Evolutionary conservation across 345 rosid species (phyloP).

Genomic region (Heritiera littoralis): DNA sequence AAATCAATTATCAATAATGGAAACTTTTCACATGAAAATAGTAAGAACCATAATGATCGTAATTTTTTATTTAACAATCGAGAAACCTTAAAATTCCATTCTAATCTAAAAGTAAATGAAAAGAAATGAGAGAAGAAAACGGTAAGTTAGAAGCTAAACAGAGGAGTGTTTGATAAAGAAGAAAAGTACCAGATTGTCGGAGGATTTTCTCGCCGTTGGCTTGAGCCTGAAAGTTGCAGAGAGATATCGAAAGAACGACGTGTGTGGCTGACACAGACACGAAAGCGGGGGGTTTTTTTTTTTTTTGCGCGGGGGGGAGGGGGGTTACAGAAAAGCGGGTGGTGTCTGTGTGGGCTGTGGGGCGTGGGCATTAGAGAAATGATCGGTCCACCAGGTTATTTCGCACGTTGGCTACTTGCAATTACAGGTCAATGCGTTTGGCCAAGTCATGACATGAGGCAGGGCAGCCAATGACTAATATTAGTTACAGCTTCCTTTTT

Average conservation of each 20-base stretch:
- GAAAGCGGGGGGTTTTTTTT: neutral
- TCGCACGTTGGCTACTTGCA: neutral
- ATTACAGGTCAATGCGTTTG: neutral
- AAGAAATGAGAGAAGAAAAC: neutral
- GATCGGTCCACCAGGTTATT: neutral
- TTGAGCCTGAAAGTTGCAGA: neutral
- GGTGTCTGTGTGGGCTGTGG: too few species aligned
- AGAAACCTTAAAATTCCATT: neutral
- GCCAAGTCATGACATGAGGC: neutral
- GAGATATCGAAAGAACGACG: neutral
- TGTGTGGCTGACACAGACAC: slow-evolving; percentile 12
- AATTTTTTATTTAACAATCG: neutral
- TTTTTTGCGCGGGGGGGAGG: too few species aligned
- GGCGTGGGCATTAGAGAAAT: too few species aligned
- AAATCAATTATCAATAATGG: neutral
- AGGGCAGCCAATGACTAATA: too few species aligned
- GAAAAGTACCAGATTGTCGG: neutral
- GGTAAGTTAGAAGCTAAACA: neutral
- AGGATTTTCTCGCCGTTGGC: neutral
- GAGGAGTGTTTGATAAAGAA: neutral
- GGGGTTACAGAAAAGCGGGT: too few species aligned
- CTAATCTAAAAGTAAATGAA: neutral
- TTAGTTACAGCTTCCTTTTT: too few species aligned
- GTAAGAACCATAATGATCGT: too few species aligned
- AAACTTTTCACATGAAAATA: too few species aligned